Conservation (phyloP, 208 protist genomes). For the Wallacemonas sp. region DNA sequence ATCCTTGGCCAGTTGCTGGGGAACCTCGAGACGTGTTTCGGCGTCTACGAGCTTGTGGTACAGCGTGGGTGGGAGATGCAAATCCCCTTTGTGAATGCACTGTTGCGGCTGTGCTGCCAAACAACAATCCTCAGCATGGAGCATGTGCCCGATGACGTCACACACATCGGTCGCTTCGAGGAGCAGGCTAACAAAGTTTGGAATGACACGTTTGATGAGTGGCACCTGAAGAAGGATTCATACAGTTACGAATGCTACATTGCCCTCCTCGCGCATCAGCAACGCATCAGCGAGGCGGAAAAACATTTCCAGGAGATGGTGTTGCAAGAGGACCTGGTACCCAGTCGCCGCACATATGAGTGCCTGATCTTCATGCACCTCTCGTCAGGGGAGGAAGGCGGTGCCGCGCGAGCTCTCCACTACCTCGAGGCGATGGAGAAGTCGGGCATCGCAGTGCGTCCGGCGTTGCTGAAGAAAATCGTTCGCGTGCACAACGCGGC, state of each 20-base stretch:
- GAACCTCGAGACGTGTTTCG: slow-evolving; percentile 77
- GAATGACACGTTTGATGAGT: slow-evolving; percentile 81
- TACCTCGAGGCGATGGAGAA: slow-evolving; percentile 91
- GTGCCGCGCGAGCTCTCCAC: slow-evolving; percentile 74
- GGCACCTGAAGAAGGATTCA: slow-evolving; percentile 72
- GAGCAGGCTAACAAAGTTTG: slow-evolving; percentile 81
- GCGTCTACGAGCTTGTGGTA: slow-evolving; percentile 83
- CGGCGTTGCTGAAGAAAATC: slow-evolving; percentile 83
- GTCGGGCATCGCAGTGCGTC: slow-evolving; percentile 59
- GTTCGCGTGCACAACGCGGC: slow-evolving; percentile 83
- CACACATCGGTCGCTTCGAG: slow-evolving; percentile 66
- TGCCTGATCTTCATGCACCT: slow-evolving; percentile 92
- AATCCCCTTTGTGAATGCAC: slow-evolving; percentile 73
- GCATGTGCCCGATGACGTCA: slow-evolving; percentile 49
- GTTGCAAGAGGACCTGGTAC: slow-evolving; percentile 68
- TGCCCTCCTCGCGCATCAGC: slow-evolving; percentile 82
- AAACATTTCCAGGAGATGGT: slow-evolving; percentile 88
- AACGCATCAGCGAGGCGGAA: slow-evolving; percentile 86
- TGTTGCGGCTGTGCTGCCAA: slow-evolving; percentile 83
- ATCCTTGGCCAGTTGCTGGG: slow-evolving; percentile 55
- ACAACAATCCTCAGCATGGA: slow-evolving; percentile 79
- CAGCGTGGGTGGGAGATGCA: slow-evolving; percentile 78
- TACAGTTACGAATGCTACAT: slow-evolving; percentile 92
- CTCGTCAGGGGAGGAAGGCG: slow-evolving; percentile 88
- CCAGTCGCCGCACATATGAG: slow-evolving; percentile 82